Evolutionary conservation across 176 grass and related monocot species (phyloP).

Genomic region (Musa beccarii): DNA sequence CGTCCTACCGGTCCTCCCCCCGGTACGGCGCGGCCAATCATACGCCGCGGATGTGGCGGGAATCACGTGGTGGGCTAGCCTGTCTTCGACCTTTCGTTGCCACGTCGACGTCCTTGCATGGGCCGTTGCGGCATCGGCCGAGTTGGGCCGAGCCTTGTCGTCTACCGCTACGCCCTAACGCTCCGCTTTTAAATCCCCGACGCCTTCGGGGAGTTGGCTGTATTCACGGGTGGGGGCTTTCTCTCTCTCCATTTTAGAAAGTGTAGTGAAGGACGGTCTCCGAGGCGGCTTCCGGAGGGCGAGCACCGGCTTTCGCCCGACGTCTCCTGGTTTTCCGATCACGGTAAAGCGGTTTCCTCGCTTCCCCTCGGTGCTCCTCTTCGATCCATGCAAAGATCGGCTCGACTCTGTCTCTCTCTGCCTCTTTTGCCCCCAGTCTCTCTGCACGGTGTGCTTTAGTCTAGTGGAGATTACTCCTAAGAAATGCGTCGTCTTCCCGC

Average conservation of each 20-base stretch:
- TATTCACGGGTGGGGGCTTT: neutral
- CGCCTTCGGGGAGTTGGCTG: neutral
- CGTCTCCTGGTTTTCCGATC: neutral
- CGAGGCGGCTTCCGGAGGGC: neutral
- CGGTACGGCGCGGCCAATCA: neutral
- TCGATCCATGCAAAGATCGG: neutral
- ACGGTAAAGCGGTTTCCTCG: neutral
- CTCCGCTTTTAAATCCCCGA: neutral
- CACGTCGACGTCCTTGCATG: neutral
- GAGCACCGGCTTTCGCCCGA: neutral
- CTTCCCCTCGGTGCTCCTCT: too few species aligned
- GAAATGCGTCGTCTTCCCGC: too few species aligned
- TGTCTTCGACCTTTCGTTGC: neutral
- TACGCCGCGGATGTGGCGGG: conserved; percentile 9
- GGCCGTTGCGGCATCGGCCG: too few species aligned
- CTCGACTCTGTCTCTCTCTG: too few species aligned
- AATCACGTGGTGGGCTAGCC: conserved; percentile 8
- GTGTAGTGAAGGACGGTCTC: neutral
- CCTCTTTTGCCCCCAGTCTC: neutral
- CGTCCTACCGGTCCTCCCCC: neutral
- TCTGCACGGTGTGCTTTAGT: neutral
- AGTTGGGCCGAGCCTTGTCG: neutral
- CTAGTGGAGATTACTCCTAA: neutral
- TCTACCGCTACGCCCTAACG: neutral
- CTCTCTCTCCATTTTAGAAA: neutral